These are phyloP conservation scores for Backusella mclennaniae DNA, from an alignment of 192 early-diverging fungal genomes.

Conservation along the genomic window DNA sequence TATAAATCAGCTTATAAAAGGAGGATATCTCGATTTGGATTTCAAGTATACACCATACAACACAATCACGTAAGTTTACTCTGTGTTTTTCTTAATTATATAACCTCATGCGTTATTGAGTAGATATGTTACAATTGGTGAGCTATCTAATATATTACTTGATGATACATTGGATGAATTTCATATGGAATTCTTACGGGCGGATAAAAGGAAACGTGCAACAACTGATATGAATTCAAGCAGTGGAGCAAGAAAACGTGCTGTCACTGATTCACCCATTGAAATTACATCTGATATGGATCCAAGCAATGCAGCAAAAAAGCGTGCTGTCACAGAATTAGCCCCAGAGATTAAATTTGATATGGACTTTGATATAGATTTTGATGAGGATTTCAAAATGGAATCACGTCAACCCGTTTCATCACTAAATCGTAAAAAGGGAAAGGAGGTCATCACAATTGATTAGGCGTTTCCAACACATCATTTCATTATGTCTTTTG, in stretches of 20 bases:
- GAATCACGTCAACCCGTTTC: not conserved
- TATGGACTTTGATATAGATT: not conserved
- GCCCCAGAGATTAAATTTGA: not conserved
- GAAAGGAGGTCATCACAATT: not conserved
- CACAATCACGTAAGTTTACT: constrained; percentile 53
- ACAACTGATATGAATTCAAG: not conserved
- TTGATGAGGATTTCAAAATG: not conserved
- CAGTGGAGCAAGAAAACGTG: not conserved
- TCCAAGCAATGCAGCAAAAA: not conserved
- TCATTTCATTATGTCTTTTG: not conserved
- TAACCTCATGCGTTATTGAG: not conserved
- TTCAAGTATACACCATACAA: constrained; percentile 63
- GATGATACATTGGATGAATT: not conserved
- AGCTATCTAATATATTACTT: not conserved
- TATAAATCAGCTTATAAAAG: constrained; percentile 49
- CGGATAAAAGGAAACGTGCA: not conserved
- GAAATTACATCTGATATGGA: not conserved
- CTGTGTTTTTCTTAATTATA: not conserved
- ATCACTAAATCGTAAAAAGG: not conserved
- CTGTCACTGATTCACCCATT: not conserved
- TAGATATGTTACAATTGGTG: not conserved
- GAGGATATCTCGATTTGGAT: constrained; percentile 54
- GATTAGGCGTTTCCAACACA: not conserved
- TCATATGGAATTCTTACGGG: not conserved
- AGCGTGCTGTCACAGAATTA: not conserved